Evolutionary conservation across 345 rosid genomes (phyloP).

Genomic region (Cardiospermum halicacabum): DNA sequence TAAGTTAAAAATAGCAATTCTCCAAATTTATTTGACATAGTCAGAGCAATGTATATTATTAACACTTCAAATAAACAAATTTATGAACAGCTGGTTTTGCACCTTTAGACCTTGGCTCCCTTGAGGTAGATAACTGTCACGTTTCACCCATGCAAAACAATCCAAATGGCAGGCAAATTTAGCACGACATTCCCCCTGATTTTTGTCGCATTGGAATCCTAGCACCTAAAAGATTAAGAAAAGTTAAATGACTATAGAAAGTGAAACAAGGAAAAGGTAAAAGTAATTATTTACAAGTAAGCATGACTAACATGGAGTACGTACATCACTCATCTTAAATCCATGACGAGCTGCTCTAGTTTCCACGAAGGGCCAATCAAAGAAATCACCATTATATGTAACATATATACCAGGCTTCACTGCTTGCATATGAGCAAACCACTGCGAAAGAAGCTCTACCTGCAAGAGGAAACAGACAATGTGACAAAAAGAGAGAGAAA

Average conservation of each 20-base stretch:
- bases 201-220: conserved; percentile 84
- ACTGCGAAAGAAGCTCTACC: conserved; percentile 70
- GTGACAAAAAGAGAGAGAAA: too few relatives aligned
- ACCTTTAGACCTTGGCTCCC: conserved; percentile 99
- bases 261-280: background rate
- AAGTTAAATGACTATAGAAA: conserved; percentile 5
- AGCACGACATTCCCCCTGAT: conserved; percentile 94
- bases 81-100: conserved; percentile 15
- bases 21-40: background rate
- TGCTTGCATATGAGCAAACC: conserved; percentile 96
- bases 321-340: conserved; percentile 76
- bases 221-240: conserved; percentile 57
- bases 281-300: background rate
- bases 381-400: conserved; percentile 90
- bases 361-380: conserved; percentile 98
- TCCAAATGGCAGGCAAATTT: conserved; percentile 94
- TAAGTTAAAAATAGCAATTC: background rate
- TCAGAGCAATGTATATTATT: conserved; percentile 10
- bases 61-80: conserved; percentile 11
- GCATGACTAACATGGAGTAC: conserved; percentile 15
- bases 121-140: conserved; percentile 98
- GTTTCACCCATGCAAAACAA: conserved; percentile 99
- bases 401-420: conserved; percentile 95
- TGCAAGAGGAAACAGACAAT: conserved; percentile 32
- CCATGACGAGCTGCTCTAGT: conserved; percentile 90